Evolutionary conservation across 176 grass and related monocot genomes (phyloP).

Genomic region (Bothriochloa decipiens): DNA sequence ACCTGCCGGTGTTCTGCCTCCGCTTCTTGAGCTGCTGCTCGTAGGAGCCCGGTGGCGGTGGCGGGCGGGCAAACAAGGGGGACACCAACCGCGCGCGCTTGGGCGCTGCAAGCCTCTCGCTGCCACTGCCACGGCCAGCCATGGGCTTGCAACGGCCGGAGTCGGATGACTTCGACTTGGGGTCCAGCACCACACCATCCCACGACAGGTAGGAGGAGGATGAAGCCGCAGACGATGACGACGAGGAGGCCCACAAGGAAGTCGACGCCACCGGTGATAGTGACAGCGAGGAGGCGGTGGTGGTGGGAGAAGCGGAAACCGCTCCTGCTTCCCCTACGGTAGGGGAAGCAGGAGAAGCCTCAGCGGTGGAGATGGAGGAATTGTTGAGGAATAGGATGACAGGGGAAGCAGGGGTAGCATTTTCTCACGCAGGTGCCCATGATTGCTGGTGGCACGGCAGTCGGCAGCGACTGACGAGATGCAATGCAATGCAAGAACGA

Average conservation of each 20-base stretch:
- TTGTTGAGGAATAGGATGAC: neutral
- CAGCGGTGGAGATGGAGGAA: neutral
- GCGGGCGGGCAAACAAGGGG: neutral
- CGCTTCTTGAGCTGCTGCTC: neutral
- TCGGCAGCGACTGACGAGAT: too few species aligned
- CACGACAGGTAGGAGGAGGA: neutral
- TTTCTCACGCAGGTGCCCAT: conserved; percentile 38
- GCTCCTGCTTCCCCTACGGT: neutral
- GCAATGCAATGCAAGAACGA: neutral
- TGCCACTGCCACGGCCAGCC: neutral
- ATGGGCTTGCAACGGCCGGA: neutral
- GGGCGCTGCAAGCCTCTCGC: neutral
- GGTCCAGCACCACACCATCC: conserved; percentile 33
- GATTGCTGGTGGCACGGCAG: neutral
- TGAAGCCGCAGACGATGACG: neutral
- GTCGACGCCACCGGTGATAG: neutral
- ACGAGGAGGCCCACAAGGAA: neutral
- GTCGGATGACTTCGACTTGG: neutral
- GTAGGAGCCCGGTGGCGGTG: too few species aligned
- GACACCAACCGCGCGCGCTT: conserved; percentile 27
- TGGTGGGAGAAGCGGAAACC: neutral
- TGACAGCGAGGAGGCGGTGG: neutral
- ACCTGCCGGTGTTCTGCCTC: neutral
- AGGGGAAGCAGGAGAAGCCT: neutral
- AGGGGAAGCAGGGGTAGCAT: conserved; percentile 10